A percentile compares a stretch with the other conserved stretches of the same genome.
Evolutionary conservation across 441 rosid species (phyloP).

Genomic region (Gossypium schwendimanii): DNA sequence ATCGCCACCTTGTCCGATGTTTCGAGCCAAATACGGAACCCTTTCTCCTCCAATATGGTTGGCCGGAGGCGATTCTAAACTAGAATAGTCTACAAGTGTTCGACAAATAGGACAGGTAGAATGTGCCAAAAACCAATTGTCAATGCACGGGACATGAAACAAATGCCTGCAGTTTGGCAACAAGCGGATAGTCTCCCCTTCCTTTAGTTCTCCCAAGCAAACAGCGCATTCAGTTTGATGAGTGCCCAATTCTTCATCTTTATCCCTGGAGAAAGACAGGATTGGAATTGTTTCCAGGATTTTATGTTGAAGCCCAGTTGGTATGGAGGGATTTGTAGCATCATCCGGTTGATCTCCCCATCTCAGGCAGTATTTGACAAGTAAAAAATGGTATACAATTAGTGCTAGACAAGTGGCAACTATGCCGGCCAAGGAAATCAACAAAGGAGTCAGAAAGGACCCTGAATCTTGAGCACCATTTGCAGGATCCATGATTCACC

Average conservation of each 20-base stretch:
- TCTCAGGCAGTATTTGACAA: constrained; percentile 26
- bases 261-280: constrained; percentile 21
- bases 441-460: constrained; percentile 31
- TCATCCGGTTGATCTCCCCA: background rate
- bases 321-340: background rate
- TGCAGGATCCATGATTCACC: constrained; percentile 24
- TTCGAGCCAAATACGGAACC: background rate
- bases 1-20: background rate
- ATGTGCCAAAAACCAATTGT: constrained; percentile 40
- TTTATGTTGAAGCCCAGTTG: constrained; percentile 31
- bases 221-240: constrained; percentile 42
- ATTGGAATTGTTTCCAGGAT: constrained; percentile 41
- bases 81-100: constrained; percentile 16
- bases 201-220: constrained; percentile 45
- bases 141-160: constrained; percentile 48
- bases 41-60: background rate
- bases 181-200: constrained; percentile 36
- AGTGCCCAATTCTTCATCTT: background rate
- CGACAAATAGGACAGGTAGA: constrained; percentile 45
- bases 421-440: constrained; percentile 36
- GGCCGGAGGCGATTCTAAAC: background rate
- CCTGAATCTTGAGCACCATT: background rate
- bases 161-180: constrained; percentile 46
- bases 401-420: constrained; percentile 18
- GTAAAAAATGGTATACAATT: constrained; percentile 30